These are phyloP conservation scores for Blastobotrys illinoisensis DNA, from an alignment of 1,139 yeast genomes.

Conservation along the genomic window DNA sequence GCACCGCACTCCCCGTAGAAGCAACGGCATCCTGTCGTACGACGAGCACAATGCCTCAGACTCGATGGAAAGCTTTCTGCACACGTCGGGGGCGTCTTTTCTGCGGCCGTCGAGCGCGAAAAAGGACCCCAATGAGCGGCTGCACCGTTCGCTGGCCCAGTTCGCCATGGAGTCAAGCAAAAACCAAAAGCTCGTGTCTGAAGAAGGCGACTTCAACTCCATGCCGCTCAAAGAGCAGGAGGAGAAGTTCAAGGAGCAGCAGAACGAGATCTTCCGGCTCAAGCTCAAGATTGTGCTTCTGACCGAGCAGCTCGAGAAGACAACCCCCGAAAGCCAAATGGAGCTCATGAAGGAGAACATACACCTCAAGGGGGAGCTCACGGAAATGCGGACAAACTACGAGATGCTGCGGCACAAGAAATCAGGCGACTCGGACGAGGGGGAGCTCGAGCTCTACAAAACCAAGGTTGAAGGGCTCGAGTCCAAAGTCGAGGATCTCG, in stretches of 20 bases:
- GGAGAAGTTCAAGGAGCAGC: constrained; percentile 41
- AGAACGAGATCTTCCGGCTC: constrained; percentile 58
- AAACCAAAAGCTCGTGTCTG: constrained; percentile 1
- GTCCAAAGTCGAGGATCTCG: constrained; percentile 9
- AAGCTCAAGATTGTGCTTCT: constrained; percentile 41
- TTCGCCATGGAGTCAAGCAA: neutral
- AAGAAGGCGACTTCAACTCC: constrained; percentile 5
- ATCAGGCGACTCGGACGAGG: neutral
- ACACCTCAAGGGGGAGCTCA: constrained; percentile 21
- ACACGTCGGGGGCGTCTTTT: constrained; percentile 2
- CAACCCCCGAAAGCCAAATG: constrained; percentile 17
- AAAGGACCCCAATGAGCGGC: constrained; percentile 2
- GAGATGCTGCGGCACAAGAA: constrained; percentile 9
- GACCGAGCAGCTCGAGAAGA: constrained; percentile 13
- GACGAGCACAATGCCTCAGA: constrained; percentile 12
- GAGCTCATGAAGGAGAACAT: constrained; percentile 17
- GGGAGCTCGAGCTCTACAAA: neutral
- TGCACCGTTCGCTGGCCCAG: constrained; percentile 2
- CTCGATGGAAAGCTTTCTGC: constrained; percentile 13
- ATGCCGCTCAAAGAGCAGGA: constrained; percentile 28
- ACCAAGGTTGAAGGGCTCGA: constrained; percentile 8
- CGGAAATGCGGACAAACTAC: constrained; percentile 18
- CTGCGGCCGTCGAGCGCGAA: neutral
- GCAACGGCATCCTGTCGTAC: constrained; percentile 11
- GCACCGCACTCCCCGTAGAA: neutral